These are phyloP conservation scores for Pichia membranifaciens DNA, from an alignment of 805 yeast species.

Conservation along the genomic window DNA sequence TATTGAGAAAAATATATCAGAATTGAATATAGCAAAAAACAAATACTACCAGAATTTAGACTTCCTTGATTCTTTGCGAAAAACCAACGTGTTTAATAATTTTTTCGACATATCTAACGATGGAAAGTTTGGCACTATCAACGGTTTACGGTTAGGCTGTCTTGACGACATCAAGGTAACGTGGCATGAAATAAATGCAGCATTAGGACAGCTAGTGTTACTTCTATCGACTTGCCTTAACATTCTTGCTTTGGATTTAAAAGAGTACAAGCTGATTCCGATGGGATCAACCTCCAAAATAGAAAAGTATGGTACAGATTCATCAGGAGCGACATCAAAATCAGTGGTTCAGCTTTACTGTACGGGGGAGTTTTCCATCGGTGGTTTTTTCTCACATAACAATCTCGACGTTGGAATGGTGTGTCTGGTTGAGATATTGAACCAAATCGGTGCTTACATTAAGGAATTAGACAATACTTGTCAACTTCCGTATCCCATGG, in stretches of 20 bases:
- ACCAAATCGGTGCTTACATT: slow-evolving; percentile 42
- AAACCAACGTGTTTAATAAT: slow-evolving; percentile 76
- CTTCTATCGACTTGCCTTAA: slow-evolving; percentile 59
- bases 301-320: slow-evolving; percentile 44
- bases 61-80: slow-evolving; percentile 65
- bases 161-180: slow-evolving; percentile 56
- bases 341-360: slow-evolving; percentile 53
- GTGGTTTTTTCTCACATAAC: slow-evolving; percentile 66
- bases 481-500: slow-evolving; percentile 70
- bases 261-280: slow-evolving; percentile 64
- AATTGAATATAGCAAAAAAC: slow-evolving; percentile 57
- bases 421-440: slow-evolving; percentile 59
- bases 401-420: slow-evolving; percentile 78
- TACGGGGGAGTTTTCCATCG: slow-evolving; percentile 66
- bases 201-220: slow-evolving; percentile 76
- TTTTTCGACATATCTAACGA: slow-evolving; percentile 80
- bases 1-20: slow-evolving; percentile 42
- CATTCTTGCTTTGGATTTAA: slow-evolving; percentile 48
- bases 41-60: slow-evolving; percentile 56
- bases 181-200: slow-evolving; percentile 90
- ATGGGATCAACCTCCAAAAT: slow-evolving; percentile 81
- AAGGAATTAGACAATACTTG: slow-evolving; percentile 45
- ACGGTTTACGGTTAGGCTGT: slow-evolving; percentile 77
- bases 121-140: slow-evolving; percentile 81
- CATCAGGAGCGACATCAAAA: slow-evolving; percentile 26